Evolutionary conservation across 306 rosid species (phyloP), one percentile per base, ranked within the genome.

Genomic region (Clitoria ternatea): DNA sequence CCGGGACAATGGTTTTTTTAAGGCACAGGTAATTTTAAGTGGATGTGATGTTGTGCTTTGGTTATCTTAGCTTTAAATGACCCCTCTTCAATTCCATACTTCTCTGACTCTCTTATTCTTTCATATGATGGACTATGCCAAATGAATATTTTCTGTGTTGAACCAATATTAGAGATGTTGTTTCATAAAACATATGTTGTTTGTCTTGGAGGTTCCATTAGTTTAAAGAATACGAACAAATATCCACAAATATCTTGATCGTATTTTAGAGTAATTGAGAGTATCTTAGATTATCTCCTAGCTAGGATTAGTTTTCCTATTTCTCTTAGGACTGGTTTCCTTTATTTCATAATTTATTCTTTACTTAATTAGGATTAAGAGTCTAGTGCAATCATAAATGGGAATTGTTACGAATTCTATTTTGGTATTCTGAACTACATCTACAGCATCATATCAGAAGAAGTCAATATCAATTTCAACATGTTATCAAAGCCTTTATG

Each of bases 1-100:
- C 98, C 0, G 98, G 98, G 69, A 88, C 98, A 45, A 76, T 84
- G 84, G 96, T 87, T 60, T 93, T 93, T 76, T 66, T 93, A 70
- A 93, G 19, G 88, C 97, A 90, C 80, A 85, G 92, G 98, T 86
- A 77, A 61, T 56, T 23, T 44, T 20, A 60, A 64, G 53, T 66
- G 30, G 53, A 52, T 18, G 13, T 48, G 23, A 70, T 45, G 48
- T 45, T 9, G 2, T 62, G 29, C 57, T 64, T 52, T 36, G 37
- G 23, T 26, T 70, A 36, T 39, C 33, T 4, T 27, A 54, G 7
- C 61, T 62, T 69, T 69, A 53, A 54, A 44, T 70, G 32, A 13
- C 19, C 26, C 44, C 47, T 55, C 24, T 53, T 64, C 52, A 63
- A 55, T 47, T 47, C 29, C 56, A 6, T n/a, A 33, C 42, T 65